Base-by-base conservation (phyloP, 2,329 filamentous ascomycete species). In the Dothistroma septosporum region DNA sequence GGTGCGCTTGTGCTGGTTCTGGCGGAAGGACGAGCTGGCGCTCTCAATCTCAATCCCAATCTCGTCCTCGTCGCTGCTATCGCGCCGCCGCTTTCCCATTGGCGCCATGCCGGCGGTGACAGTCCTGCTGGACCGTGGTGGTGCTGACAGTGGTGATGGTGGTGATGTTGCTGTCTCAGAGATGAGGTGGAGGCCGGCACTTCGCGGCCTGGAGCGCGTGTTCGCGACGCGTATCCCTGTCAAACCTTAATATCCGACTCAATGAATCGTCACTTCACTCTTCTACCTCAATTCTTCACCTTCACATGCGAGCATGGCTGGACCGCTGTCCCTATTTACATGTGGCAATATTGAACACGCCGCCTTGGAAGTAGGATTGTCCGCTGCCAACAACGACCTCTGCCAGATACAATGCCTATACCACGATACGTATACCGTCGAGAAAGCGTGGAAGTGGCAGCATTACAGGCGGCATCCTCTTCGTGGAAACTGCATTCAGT, bases 11-110 rank as follows among this genome's bases (percentile, higher is more conserved):
- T 61, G 57, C 11, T 62, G 54, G 41, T 54, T 63, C 53, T 68
- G 66, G 33, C 68, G 69, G 41, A 73, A 69, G 55, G 65, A 71
- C 10, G 70, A 72, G 32, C 56, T 68, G 22, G 70, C 71, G 47
- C 61, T 67, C 55, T 72, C 70, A 48, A 69, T 61, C 54, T 70
- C 68, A 14, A 69, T 61, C 54, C 69, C 68, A 14, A 68, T 22
- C n/a, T 64, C 66, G 5, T 24, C 48, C 6, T 67, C 67, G 37
- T 60, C 61, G 46, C 68, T 68, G 22, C 62, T 41, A 35, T 69
- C 31, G 19, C 67, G 31, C 65, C 62, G 3, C 49, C 50, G 16
- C 68, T 64, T 33, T 58, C 57, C 46, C 50, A 33, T 21, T 24
- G 49, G 32, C 68, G 65, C n/a, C 62, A 60, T 46, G 70, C 66